Base-by-base conservation (phyloP, 768 basidiomycete genomes). In the Hygrocybe coccinea region DNA sequence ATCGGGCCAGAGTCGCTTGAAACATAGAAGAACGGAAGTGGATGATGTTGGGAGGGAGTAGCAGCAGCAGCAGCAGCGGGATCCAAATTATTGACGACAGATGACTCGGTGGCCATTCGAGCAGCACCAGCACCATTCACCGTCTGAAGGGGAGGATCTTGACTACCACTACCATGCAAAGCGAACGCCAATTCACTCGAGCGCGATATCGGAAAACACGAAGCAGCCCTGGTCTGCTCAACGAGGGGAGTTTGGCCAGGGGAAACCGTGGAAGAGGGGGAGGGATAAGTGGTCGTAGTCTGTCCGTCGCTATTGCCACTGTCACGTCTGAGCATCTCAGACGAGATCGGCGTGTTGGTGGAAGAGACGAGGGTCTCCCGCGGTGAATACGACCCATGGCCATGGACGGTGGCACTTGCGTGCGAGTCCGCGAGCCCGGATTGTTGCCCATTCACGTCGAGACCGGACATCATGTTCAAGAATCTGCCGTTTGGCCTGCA, bases 211-310 rank as follows among this genome's bases (percentile, higher is more conserved):
- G 63, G 64, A 15, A 71, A 56, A n/a, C 39, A 50, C n/a, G 59
- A 48, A 15, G 59, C 14, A 15, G 59, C 14, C 14, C 19, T 50
- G 7, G 55, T 24, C 15, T 62, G 22, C 2, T 63, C 38, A 17
- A 59, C 53, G 24, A 61, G 60, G 33, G 75, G 69, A 57, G 69
- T 72, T 11, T 66, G 68, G 21, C 67, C 67, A 6, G 78, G 73
- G 1, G 77, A 76, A 21, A 76, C 66, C 3, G 77, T 78, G 19
- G 77, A 77, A 1, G 74, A 62, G 14, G 78, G 77, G 0, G 78
- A 78, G 35, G 76, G 62, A 46, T 78, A 78, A 12, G 66, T 71
- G 15, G 63, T 68, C 17, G 58, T 57, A 44, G 46, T 17, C 34
- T 37, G 48, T 4, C 34, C 60, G 11, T 47, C 59, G 51, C 56